Base-by-base conservation (phyloP, 129 eudicot species). In the Ambrosia trifida region DNA sequence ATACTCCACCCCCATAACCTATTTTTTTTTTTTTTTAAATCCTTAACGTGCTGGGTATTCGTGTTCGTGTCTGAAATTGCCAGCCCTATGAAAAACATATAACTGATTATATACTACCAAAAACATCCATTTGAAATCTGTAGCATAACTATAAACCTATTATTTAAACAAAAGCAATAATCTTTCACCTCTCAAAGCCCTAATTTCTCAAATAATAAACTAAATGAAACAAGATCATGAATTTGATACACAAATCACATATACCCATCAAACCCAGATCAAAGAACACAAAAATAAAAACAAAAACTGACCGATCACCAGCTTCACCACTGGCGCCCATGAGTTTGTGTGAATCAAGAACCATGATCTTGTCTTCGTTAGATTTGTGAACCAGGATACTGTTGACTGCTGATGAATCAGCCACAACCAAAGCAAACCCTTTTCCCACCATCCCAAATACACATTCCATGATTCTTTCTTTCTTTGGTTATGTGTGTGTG, bases 301-400 rank as follows among this genome's bases (percentile, higher is more conserved):
- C 56, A 7, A 3, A 44, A 91, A 86, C 96, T 63, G 20, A 78
- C 82, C 82, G 85, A 78, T 94, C 98, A 30, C 96, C 98, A 51
- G 92, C 83, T 73, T 94, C 98, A 71, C 98, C 98, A 62, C 96
- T 87, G 30, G 98, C 98, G 20, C 98, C 98, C 95, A 94, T 81
- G 51, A 94, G 98, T 53, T 94, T 94, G 81, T 94, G 98, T 20
- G 96, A 87, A 79, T 94, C 98, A 0, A 94, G 95, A 40, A 89
- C 32, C 98, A 94, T 89, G 72, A 94, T 81, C 77, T 94, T 94
- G 84, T 94, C 98, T 47, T 94, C 98, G 50, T 94, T 81, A 30
- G 96, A 85, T 78, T 94, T 94, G 87, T 94, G 98, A 12, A 94
- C 96, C 7, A 94, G 83, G 9, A 94, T 94, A 61, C 98, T 94